These are phyloP conservation scores for Lachancea sp. DNA, from an alignment of 805 yeast genomes.

Conservation along the genomic window DNA sequence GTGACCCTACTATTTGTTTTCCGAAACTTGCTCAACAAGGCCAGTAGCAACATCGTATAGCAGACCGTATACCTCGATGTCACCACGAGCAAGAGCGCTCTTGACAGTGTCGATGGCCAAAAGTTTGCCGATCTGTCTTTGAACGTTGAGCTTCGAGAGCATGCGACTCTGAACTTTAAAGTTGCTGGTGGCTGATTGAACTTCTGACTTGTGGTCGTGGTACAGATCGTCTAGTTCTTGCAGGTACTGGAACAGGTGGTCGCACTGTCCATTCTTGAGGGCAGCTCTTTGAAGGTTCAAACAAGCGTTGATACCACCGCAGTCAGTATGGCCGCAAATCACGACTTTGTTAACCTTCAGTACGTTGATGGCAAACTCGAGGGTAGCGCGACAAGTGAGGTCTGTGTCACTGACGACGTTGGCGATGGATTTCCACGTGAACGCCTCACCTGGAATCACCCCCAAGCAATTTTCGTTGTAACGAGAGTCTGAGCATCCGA, in stretches of 20 bases:
- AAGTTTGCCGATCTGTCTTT: slow-evolving; percentile 63
- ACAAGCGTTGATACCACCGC: slow-evolving; percentile 89
- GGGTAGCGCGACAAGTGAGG: slow-evolving; percentile 63
- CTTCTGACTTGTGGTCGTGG: slow-evolving; percentile 47
- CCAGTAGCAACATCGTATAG: slow-evolving; percentile 82
- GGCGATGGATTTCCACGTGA: slow-evolving; percentile 84
- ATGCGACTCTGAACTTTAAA: slow-evolving; percentile 50
- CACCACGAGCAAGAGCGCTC: slow-evolving; percentile 53
- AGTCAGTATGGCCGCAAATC: slow-evolving; percentile 91
- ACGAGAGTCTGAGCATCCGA: slow-evolving; percentile 91
- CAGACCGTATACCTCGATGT: slow-evolving; percentile 74
- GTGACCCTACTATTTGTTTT: neutral
- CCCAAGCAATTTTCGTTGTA: slow-evolving; percentile 71
- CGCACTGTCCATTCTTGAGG: slow-evolving; percentile 49
- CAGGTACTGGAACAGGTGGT: slow-evolving; percentile 36
- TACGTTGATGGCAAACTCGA: slow-evolving; percentile 83
- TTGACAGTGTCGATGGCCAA: slow-evolving; percentile 51
- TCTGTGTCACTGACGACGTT: slow-evolving; percentile 66
- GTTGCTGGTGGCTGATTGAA: slow-evolving; percentile 43
- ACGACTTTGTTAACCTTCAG: slow-evolving; percentile 74
- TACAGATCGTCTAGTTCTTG: slow-evolving; percentile 65
- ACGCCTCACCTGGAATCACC: slow-evolving; percentile 86
- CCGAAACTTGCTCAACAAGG: slow-evolving; percentile 38
- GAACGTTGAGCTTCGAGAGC: slow-evolving; percentile 70
- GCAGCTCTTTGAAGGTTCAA: slow-evolving; percentile 43